Conservation (phyloP, 148 eudicot species). For the Pouteria glomerata region DNA sequence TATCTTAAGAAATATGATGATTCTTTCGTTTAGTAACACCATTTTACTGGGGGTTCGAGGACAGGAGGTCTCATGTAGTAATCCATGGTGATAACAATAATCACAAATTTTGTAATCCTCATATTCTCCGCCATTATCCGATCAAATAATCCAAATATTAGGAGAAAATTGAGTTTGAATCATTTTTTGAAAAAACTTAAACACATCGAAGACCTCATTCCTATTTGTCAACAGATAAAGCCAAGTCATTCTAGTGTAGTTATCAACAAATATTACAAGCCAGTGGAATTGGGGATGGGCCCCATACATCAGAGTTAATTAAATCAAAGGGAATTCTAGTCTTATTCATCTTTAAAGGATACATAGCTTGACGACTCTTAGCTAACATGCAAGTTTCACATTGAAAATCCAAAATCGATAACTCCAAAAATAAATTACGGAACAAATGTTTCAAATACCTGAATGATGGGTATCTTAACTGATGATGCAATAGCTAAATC, state of each 20-base stretch:
- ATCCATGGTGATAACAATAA: not conserved
- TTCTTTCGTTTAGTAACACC: not conserved
- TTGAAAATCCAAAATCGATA: too few relatives aligned
- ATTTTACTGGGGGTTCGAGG: not conserved
- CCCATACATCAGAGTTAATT: too few relatives aligned
- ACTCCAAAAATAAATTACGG: too few relatives aligned
- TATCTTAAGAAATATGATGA: not conserved
- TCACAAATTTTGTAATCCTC: not conserved
- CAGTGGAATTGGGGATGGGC: too few relatives aligned
- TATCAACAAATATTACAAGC: not conserved
- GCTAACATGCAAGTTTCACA: too few relatives aligned
- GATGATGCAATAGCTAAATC: too few relatives aligned
- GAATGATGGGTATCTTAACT: too few relatives aligned
- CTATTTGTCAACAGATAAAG: not conserved
- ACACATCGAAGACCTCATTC: not conserved
- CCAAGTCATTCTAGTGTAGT: conserved; percentile 6
- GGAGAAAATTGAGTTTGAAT: not conserved
- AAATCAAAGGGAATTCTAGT: too few relatives aligned
- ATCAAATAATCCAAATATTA: not conserved
- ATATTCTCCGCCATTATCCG: not conserved
- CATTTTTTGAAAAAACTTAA: not conserved
- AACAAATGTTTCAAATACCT: too few relatives aligned
- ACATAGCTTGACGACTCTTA: too few relatives aligned
- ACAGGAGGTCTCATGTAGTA: not conserved
- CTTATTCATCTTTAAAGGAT: too few relatives aligned